Evolutionary conservation across 495 filamentous ascomycete genomes (phyloP), one percentile per base, ranked within the genome.

Genomic region (Aspergillus funiculosus): DNA sequence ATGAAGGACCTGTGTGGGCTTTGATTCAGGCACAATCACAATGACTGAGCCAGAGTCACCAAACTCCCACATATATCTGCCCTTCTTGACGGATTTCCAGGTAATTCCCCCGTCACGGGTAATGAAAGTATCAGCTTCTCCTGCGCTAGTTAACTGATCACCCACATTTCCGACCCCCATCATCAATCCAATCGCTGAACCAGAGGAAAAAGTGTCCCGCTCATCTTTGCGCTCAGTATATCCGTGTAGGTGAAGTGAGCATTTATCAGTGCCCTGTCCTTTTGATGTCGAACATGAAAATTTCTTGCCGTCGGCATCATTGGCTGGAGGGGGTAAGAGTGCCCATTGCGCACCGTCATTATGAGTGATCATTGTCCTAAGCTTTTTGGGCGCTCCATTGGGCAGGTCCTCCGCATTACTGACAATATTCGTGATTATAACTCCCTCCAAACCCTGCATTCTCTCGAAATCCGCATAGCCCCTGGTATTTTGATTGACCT

Each of bases 391-490:
- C 22, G 75, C 72, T 18, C 79, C 82, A 32, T 76, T 74, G 63
- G 74, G 50, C 77, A 78, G 71, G 10, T 75, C 73, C 8, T 79
- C 63, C n/a, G 62, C 43, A 59, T 97, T 97, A 18, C 72, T 72
- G 13, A 99, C 87, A 11, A 86, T 73, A 53, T 97, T 99, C 36
- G 85, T 86, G 28, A 96, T 57, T 15, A 84, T 80, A 39, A 97
- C 87, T 21, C 92, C 92, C 60, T 97, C 89, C 22, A 97, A 73
- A 4, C 86, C 87, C 19, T 82, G 78, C 77, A 94, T 87, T 71
- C 94, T 94, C 60, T 99, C 92, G 59, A 95, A 99, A 62, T 99
- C 92, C 28, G 92, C 89, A 59, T 83, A 95, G 30, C 84, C 89
- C 0, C 39, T 50, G 3, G 72, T 64, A 53, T 94, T 79, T 43